Percentiles rank a stretch among this genome's conserved stretches.
Conservation (phyloP, 1,284 basidiomycete genomes). For the Ganoderma sp. region DNA sequence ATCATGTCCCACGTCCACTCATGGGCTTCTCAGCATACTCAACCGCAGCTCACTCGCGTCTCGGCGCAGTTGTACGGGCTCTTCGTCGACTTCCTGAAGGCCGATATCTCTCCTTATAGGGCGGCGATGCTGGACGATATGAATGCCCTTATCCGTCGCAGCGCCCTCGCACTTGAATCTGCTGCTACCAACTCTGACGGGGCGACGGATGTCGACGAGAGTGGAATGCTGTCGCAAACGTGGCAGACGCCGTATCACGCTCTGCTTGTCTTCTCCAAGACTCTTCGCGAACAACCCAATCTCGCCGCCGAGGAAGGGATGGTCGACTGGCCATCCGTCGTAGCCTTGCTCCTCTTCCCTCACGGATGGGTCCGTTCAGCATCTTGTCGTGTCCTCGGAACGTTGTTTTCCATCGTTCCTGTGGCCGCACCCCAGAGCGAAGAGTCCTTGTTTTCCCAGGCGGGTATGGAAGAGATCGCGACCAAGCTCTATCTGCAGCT, state of each 20-base stretch:
- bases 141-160: slow-evolving; percentile 54
- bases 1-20: slow-evolving; percentile 78
- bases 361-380: slow-evolving; percentile 94
- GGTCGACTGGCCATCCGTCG: slow-evolving; percentile 70
- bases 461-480: slow-evolving; percentile 73
- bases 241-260: slow-evolving; percentile 90
- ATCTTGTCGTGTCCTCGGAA: slow-evolving; percentile 79
- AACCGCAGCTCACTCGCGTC: slow-evolving; percentile 70
- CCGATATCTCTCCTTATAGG: slow-evolving; percentile 55
- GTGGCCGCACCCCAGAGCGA: slow-evolving; percentile 44
- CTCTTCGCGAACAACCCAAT: slow-evolving; percentile 64
- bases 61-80: slow-evolving; percentile 85
- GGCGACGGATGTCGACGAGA: slow-evolving; percentile 49
- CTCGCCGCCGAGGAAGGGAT: slow-evolving; percentile 47
- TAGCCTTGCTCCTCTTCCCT: slow-evolving; percentile 81
- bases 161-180: slow-evolving; percentile 47
- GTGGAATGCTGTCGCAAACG: slow-evolving; percentile 55
- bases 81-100: slow-evolving; percentile 69
- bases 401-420: slow-evolving; percentile 65
- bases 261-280: slow-evolving; percentile 70
- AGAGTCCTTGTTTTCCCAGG: slow-evolving; percentile 55
- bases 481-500: slow-evolving; percentile 82
- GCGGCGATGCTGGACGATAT: slow-evolving; percentile 66
- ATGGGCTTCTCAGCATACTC: slow-evolving; percentile 77
- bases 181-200: slow-evolving; percentile 33